A percentile compares a stretch with the other conserved stretches of the same genome.
These are phyloP conservation scores for Neurospora sp. DNA, from an alignment of 495 filamentous ascomycete species.

Conservation along the genomic window DNA sequence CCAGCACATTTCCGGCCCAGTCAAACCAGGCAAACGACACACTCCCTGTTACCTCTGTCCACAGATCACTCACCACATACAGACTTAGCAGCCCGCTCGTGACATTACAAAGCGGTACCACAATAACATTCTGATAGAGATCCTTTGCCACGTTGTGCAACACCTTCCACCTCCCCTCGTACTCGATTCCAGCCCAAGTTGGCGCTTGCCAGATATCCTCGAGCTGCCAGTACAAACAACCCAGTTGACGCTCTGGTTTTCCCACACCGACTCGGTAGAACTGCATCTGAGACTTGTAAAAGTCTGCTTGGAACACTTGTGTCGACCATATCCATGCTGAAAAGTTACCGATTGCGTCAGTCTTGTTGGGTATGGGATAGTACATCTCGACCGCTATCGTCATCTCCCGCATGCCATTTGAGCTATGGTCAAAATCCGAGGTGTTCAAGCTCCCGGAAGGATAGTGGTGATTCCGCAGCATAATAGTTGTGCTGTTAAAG, in stretches of 20 bases:
- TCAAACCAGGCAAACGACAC: slow-evolving; percentile 19
- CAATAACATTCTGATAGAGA: slow-evolving; percentile 50
- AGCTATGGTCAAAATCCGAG: slow-evolving; percentile 27
- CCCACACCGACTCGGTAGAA: slow-evolving; percentile 57
- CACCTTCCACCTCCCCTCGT: slow-evolving; percentile 56
- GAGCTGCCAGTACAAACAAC: slow-evolving; percentile 59
- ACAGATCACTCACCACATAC: slow-evolving; percentile 51
- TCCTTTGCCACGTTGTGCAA: slow-evolving; percentile 52
- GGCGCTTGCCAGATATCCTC: slow-evolving; percentile 64
- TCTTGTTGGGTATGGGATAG: slow-evolving; percentile 52
- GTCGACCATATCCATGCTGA: slow-evolving; percentile 59
- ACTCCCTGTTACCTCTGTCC: slow-evolving; percentile 25
- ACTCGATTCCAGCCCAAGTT: slow-evolving; percentile 57
- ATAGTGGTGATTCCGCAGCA: slow-evolving; percentile 58
- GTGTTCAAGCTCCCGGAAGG: slow-evolving; percentile 43
- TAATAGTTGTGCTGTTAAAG: slow-evolving; percentile 51
- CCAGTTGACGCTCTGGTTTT: slow-evolving; percentile 49
- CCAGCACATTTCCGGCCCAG: slow-evolving; percentile 14
- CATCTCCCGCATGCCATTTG: slow-evolving; percentile 52
- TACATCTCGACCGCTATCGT: slow-evolving; percentile 48
- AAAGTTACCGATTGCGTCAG: slow-evolving; percentile 51
- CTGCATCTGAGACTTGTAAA: slow-evolving; percentile 52
- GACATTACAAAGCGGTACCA: slow-evolving; percentile 52
- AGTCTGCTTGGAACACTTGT: slow-evolving; percentile 59
- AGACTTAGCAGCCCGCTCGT: slow-evolving; percentile 44